Base-by-base conservation (phyloP, 805 yeast genomes). In the Cyberlindnera maritima region DNA sequence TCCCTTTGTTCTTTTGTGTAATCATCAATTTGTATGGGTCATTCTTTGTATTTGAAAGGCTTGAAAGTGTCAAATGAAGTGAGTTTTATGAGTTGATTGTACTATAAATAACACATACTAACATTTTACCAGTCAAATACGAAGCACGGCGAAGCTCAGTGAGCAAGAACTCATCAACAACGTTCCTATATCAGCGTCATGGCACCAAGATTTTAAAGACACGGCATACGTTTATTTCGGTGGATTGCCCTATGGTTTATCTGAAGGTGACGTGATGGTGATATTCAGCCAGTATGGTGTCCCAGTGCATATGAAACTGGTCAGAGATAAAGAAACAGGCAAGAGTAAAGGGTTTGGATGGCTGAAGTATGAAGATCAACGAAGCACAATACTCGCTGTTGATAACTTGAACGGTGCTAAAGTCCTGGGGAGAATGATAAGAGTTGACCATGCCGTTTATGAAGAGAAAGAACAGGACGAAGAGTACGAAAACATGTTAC, bases 241-340 rank as follows among this genome's bases (percentile, higher is more conserved):
- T 1, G 80, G 83, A 4, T 63, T 92, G 11, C 83, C 89, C 10
- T 66, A 59, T 14, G 78, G 79, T 28, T 62, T 89, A 23, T 80
- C 79, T 9, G 96, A 89, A 60, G 80, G 81, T 40, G 97, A 92
- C 61, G 64, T 92, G 0, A 58, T 90, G 7, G 75, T 81, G 0
- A 78, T 91, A 28, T 92, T 92, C 62, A 85, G 96, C 2, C 97
- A 92, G 60, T 92, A 78, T 64, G 98, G 98, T 0, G 76, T 82
- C 17, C 97, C 97, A 0, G 84, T 85, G 0, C 87, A 85, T 55
- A 61, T 92, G 31, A 79, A 83, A 43, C 68, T 91, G 43, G 76
- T 79, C 21, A 74, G 92, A 48, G 92, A 88, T 58, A 71, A 70
- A 47, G 76, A 72, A 3, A 75, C 85, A 0, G 88, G 89, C 2